phyloP scores from a whole-genome alignment of 2,329 filamentous ascomycete species.

The Microsporum ferrugineum region DNA sequence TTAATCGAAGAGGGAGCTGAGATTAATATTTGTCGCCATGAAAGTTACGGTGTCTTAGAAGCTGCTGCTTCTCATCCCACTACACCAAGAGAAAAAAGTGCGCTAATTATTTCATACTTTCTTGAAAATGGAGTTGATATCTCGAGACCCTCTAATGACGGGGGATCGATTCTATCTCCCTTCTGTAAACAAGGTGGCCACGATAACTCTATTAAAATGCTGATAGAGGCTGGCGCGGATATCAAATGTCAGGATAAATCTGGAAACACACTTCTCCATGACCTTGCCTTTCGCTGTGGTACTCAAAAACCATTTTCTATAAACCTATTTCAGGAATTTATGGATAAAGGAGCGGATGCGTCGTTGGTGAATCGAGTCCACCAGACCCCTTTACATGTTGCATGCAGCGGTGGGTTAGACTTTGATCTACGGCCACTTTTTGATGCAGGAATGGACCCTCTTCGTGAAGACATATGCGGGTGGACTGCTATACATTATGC shows the following conservation, averaged over 20 bases:
- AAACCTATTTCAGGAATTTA: not conserved
- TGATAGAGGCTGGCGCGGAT: conserved; percentile 6
- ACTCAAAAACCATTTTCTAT: not conserved
- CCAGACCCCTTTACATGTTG: conserved; percentile 3
- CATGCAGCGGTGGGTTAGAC: not conserved
- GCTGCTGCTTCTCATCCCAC: not conserved
- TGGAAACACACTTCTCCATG: conserved; percentile 5
- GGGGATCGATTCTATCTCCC: not conserved
- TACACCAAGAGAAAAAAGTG: too few species aligned
- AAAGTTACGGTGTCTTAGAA: not conserved
- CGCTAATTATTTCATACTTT: not conserved
- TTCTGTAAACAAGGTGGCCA: not conserved
- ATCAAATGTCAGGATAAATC: conserved; percentile 1
- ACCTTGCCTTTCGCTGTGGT: not conserved
- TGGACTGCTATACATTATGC: conserved; percentile 7
- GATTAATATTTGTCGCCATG: not conserved
- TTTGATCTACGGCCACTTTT: not conserved
- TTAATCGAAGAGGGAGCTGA: conserved; percentile 1
- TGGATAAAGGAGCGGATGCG: conserved; percentile 2
- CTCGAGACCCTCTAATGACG: not conserved
- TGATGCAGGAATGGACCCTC: not conserved
- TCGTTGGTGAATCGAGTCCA: not conserved
- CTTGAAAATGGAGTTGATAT: conserved; percentile 1
- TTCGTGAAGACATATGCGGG: not conserved
- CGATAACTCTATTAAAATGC: not conserved